phyloP scores from a whole-genome alignment of 1,284 basidiomycete genomes.

The Ceratobasidium sp. region DNA sequence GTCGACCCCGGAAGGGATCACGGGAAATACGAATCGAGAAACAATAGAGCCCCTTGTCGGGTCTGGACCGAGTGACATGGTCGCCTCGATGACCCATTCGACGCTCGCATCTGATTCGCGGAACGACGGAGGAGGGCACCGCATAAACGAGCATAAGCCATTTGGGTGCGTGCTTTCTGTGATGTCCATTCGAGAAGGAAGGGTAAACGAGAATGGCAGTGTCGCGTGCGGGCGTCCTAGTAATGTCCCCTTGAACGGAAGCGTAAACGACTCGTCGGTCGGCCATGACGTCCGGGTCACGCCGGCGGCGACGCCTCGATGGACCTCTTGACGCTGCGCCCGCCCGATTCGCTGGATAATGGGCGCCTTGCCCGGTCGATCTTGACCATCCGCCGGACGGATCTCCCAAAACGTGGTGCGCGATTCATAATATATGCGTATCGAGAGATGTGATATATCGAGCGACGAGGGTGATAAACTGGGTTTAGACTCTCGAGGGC shows the following conservation, averaged over 20 bases:
- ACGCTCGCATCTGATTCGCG: slow-evolving; percentile 14
- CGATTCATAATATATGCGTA: slow-evolving; percentile 6
- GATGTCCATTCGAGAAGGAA: slow-evolving; percentile 7
- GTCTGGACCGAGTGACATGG: background rate
- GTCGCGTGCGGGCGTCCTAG: background rate
- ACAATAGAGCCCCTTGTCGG: background rate
- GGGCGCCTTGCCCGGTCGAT: slow-evolving; percentile 6
- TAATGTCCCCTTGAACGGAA: slow-evolving; percentile 2
- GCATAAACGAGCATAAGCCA: background rate
- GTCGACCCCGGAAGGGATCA: background rate
- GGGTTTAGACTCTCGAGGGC: background rate
- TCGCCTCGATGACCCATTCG: slow-evolving; percentile 27
- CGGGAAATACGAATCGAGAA: slow-evolving; percentile 22
- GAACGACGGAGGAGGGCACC: slow-evolving; percentile 18
- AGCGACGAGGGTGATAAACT: background rate
- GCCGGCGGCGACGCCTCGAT: slow-evolving; percentile 7
- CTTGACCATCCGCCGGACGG: background rate
- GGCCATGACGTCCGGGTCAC: background rate
- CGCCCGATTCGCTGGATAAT: slow-evolving; percentile 3
- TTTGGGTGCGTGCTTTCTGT: background rate
- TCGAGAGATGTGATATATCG: background rate
- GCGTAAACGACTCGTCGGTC: background rate
- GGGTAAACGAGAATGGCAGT: slow-evolving; percentile 13
- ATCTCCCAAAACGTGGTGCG: slow-evolving; percentile 4
- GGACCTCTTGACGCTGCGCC: slow-evolving; percentile 24